Conservation (phyloP, 2,329 filamentous ascomycete species). For the Apiospora malaysiana region DNA sequence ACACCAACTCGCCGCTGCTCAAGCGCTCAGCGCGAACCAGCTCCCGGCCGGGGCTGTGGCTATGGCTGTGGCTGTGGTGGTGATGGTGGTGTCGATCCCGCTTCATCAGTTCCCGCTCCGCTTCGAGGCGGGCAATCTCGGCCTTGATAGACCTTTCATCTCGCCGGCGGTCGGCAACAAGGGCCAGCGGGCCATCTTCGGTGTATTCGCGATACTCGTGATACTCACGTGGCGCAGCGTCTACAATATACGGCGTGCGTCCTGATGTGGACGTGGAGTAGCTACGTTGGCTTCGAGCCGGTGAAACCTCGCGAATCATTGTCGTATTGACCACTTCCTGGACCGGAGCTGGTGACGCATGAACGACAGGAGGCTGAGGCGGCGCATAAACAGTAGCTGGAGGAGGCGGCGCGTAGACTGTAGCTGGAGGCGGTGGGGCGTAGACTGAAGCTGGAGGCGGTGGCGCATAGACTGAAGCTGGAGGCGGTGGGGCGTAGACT, state of each 20-base stretch:
- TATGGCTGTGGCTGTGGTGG: slow-evolving; percentile 41
- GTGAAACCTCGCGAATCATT: slow-evolving; percentile 57
- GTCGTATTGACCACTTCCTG: slow-evolving; percentile 46
- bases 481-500: slow-evolving; percentile 33
- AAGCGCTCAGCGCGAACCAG: slow-evolving; percentile 62
- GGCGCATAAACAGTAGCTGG: slow-evolving; percentile 18
- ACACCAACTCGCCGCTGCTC: slow-evolving; percentile 65
- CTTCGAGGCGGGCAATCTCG: slow-evolving; percentile 75
- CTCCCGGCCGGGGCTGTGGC: slow-evolving; percentile 54
- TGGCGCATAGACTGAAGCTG: slow-evolving; percentile 27
- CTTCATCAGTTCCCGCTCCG: slow-evolving; percentile 51
- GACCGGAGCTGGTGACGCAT: slow-evolving; percentile 26
- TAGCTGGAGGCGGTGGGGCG: background rate
- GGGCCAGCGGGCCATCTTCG: slow-evolving; percentile 48
- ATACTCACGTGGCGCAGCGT: slow-evolving; percentile 39
- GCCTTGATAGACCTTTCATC: slow-evolving; percentile 70
- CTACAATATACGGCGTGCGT: slow-evolving; percentile 47
- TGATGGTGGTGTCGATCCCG: slow-evolving; percentile 33
- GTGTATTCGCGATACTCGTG: slow-evolving; percentile 33
- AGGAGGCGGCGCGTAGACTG: slow-evolving; percentile 7
- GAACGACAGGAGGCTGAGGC: background rate
- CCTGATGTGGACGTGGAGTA: slow-evolving; percentile 45
- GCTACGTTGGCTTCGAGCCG: slow-evolving; percentile 43
- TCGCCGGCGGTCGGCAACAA: slow-evolving; percentile 46
- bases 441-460: slow-evolving; percentile 29